Percentiles rank a stretch among this genome's conserved stretches.
Conservation (phyloP, 192 early-diverging fungal species). For the Phlyctochytrium arcticum region DNA sequence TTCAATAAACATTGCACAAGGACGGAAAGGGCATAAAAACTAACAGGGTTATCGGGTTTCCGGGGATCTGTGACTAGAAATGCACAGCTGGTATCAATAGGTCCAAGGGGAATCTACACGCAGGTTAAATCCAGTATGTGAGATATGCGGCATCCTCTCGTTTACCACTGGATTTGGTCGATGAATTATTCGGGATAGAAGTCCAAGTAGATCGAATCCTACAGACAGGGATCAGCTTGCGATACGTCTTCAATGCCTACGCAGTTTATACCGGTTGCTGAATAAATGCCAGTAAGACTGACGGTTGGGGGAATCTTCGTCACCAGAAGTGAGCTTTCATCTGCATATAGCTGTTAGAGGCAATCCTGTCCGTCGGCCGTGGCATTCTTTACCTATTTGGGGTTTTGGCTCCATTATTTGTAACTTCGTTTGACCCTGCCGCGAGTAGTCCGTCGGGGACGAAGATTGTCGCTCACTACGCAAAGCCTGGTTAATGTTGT, state of each 20-base stretch:
- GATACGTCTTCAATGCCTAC: not conserved
- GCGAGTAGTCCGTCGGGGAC: not conserved
- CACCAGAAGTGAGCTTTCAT: not conserved
- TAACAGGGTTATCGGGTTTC: conserved; percentile 51
- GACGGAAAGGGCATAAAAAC: too few species aligned
- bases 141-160: conserved; percentile 56
- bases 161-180: conserved; percentile 56
- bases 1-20: too few species aligned
- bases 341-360: not conserved
- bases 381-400: not conserved
- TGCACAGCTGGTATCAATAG: conserved; percentile 52
- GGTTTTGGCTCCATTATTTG: not conserved
- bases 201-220: conserved; percentile 43
- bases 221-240: not conserved
- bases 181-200: conserved; percentile 32
- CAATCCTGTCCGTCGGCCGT: not conserved
- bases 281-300: conserved; percentile 22
- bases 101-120: conserved; percentile 34
- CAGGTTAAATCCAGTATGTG: conserved; percentile 33
- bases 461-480: not conserved
- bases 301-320: conserved; percentile 12
- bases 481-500: not conserved
- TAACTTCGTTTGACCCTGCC: not conserved
- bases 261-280: conserved; percentile 10
- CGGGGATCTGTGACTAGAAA: conserved; percentile 59